Evolutionary conservation across 2,329 filamentous ascomycete species (phyloP), one percentile per base, ranked within the genome.

Genomic region (Pseudogymnoascus sp.): DNA sequence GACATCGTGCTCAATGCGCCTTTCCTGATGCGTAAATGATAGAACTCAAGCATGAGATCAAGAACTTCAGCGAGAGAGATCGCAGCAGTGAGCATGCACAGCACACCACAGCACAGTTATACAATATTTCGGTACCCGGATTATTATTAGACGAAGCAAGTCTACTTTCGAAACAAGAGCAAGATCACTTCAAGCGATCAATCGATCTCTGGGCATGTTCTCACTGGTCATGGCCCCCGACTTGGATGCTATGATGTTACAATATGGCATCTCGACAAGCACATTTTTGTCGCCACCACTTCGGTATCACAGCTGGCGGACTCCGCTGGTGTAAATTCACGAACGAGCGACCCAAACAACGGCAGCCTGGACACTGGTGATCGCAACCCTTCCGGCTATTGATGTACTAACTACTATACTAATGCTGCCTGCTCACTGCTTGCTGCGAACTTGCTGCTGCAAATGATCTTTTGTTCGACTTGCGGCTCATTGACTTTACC

Each of bases 361-460:
- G n/a, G 10, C 46, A 15, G 46, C 46, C 31, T 31, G 46, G n/a
- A 19, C 26, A 56, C 50, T 56, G 29, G 50, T 56, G 50, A 56
- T 56, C n/a, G 50, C 50, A 56, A 56, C 50, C 17, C 29, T 56
- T 33, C 50, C 17, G 50, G 29, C n/a, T 15, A 33, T 21, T 56
- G 50, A 56, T 56, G 21, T 56, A 56, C 50, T 56, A 56, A 56
- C 50, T 53, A 68, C 46, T 19, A 68, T 76, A 77, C 77, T 82
- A 77, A 81, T 72, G 72, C 75, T 80, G 75, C 77, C 81, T 83
- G 79, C 82, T 80, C 79, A 82, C 82, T 86, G 81, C 82, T 82
- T 86, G 81, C 77, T 80, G 77, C 71, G 76, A 66, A 64, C 61
- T 63, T 67, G 65, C 64, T 68, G 65, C 56, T 53, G 62, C 50